Conservation (phyloP, 768 basidiomycete genomes). For the Astraeus odoratus region DNA sequence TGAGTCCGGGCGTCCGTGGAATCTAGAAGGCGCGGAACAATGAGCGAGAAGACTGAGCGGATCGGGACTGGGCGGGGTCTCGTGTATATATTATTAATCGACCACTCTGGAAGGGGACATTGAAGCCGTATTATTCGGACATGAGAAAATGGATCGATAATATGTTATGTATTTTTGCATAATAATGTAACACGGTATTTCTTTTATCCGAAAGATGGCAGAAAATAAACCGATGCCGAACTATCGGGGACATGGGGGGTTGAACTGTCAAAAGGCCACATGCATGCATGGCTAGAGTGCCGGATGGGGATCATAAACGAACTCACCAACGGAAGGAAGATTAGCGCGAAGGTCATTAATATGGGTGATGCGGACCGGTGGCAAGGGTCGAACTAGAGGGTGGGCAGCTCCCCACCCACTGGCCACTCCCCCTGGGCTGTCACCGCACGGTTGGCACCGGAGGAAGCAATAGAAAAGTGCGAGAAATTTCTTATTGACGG, state of each 20-base stretch:
- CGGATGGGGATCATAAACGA: neutral
- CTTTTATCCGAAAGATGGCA: neutral
- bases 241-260: neutral
- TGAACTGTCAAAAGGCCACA: neutral
- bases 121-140: neutral
- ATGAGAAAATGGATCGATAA: neutral
- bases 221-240: neutral
- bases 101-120: neutral
- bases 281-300: neutral
- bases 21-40: slow-evolving; percentile 22
- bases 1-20: slow-evolving; percentile 28
- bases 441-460: too few relatives aligned
- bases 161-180: slow-evolving; percentile 1
- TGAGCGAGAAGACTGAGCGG: slow-evolving; percentile 10
- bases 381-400: neutral
- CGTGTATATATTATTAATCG: neutral
- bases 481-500: too few relatives aligned
- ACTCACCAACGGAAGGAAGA: neutral
- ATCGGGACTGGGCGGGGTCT: slow-evolving; percentile 1
- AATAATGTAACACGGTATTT: neutral
- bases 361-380: slow-evolving; percentile 1
- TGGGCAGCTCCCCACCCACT: neutral
- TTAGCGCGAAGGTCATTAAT: slow-evolving; percentile 1
- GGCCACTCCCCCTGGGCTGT: too few relatives aligned
- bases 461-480: too few relatives aligned